Evolutionary conservation across 1,284 basidiomycete species (phyloP).

Genomic region (Fomitiporia mediterranea): DNA sequence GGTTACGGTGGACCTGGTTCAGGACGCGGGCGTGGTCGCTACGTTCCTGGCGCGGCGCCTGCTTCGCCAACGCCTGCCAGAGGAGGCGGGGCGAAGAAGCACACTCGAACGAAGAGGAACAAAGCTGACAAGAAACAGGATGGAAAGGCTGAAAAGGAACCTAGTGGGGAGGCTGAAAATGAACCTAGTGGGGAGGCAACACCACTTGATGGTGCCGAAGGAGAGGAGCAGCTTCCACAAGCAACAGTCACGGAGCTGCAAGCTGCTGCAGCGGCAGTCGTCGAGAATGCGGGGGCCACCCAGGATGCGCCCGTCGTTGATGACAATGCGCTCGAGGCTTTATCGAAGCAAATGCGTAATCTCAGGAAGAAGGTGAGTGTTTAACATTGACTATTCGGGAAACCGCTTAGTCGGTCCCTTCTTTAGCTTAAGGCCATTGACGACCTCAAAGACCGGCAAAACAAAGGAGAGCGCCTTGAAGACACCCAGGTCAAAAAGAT

Average conservation of each 20-base stretch:
- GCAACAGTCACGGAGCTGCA: constrained; percentile 24
- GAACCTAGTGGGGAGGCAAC: constrained; percentile 26
- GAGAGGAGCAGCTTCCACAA: constrained; percentile 30
- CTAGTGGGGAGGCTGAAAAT: constrained; percentile 25
- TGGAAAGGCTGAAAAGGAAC: no score
- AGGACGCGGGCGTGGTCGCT: constrained; percentile 31
- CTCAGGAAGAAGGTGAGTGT: constrained; percentile 84
- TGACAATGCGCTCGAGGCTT: constrained; percentile 61
- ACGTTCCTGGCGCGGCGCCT: constrained; percentile 68
- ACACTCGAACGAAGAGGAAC: constrained; percentile 52
- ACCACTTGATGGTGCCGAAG: constrained; percentile 26
- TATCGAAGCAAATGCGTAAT: constrained; percentile 89
- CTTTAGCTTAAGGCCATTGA: constrained; percentile 89
- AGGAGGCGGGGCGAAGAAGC: constrained; percentile 35
- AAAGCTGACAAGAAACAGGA: constrained; percentile 48
- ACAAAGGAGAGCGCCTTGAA: constrained; percentile 85
- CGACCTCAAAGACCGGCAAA: constrained; percentile 87
- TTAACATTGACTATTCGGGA: constrained; percentile 5
- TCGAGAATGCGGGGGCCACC: constrained; percentile 33
- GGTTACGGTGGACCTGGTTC: constrained; percentile 28
- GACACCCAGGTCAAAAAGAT: constrained; percentile 96
- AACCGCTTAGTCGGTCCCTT: constrained; percentile 13
- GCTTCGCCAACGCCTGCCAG: constrained; percentile 41
- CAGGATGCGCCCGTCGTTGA: constrained; percentile 58
- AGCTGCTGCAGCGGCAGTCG: constrained; percentile 27